Evolutionary conservation across 352 stramenopile species (phyloP).

Genomic region (Elongisporangium undulatum): DNA sequence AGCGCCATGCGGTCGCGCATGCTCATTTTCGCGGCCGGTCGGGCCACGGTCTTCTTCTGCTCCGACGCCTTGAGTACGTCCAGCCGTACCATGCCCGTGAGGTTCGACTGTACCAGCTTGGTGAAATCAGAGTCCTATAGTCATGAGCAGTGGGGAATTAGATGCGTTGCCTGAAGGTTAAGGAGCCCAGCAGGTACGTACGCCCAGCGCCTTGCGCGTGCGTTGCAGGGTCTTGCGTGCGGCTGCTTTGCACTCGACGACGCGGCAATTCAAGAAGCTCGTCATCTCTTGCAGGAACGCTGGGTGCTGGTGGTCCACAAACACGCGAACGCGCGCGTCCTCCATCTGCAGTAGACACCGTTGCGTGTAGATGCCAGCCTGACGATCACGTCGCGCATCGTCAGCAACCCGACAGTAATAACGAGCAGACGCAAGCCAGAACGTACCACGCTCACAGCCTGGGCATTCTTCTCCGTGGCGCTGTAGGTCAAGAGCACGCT

Average conservation of each 20-base stretch:
- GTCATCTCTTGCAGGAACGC: constrained; percentile 54
- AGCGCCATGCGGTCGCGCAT: constrained; percentile 54
- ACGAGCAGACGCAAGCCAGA: neutral
- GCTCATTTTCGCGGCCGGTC: constrained; percentile 25
- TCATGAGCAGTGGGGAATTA: constrained; percentile 5
- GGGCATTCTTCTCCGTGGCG: constrained; percentile 36
- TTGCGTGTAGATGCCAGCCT: constrained; percentile 43
- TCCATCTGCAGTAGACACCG: constrained; percentile 55
- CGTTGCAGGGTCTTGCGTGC: constrained; percentile 48
- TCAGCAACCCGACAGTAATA: neutral
- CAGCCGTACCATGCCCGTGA: constrained; percentile 42
- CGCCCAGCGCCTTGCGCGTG: constrained; percentile 39
- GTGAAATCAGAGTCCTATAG: constrained; percentile 50
- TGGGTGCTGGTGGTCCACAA: constrained; percentile 34
- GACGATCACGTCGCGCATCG: neutral
- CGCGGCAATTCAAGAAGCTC: constrained; percentile 57
- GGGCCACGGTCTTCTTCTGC: constrained; percentile 23
- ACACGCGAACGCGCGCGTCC: constrained; percentile 22
- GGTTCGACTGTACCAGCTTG: constrained; percentile 46
- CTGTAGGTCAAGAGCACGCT: constrained; percentile 22
- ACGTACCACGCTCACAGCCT: constrained; percentile 47
- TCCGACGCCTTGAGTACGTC: constrained; percentile 65
- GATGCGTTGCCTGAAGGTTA: neutral
- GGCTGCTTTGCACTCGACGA: constrained; percentile 63
- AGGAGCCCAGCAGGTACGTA: constrained; percentile 11